Evolutionary conservation across 2,329 filamentous ascomycete genomes (phyloP).

Genomic region (Teratosphaeria zuluensis): DNA sequence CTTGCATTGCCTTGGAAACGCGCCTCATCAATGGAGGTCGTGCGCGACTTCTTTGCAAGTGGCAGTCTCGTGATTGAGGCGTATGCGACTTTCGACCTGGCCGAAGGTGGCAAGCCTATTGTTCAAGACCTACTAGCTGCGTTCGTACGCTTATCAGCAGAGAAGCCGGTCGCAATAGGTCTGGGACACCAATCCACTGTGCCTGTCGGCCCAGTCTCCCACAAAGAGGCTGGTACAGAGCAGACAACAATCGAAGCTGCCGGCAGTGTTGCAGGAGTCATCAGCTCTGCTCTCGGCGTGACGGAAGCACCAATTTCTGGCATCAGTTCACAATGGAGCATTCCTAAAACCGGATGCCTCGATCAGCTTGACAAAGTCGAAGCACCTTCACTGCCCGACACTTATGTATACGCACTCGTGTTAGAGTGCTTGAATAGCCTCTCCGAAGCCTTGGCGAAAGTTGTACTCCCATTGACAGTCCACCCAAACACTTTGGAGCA

Average conservation of each 20-base stretch:
- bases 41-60: constrained; percentile 76
- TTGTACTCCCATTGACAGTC: constrained; percentile 83
- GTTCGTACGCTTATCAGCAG: constrained; percentile 85
- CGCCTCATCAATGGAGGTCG: constrained; percentile 81
- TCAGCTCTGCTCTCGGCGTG: constrained; percentile 59
- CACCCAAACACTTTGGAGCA: constrained; percentile 35
- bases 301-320: constrained; percentile 59
- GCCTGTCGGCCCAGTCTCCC: constrained; percentile 52
- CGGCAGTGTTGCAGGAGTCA: constrained; percentile 77
- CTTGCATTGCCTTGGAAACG: constrained; percentile 71
- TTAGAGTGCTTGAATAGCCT: constrained; percentile 81
- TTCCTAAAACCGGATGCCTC: constrained; percentile 75
- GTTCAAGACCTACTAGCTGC: constrained; percentile 74
- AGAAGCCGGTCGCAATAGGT: constrained; percentile 82
- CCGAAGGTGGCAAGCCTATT: constrained; percentile 62
- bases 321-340: constrained; percentile 87
- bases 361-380: constrained; percentile 92
- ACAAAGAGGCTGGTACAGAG: constrained; percentile 54
- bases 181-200: constrained; percentile 81
- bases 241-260: constrained; percentile 77
- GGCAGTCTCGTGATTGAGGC: constrained; percentile 68
- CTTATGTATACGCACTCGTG: constrained; percentile 84
- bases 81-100: constrained; percentile 68
- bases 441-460: constrained; percentile 86
- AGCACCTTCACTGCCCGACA: constrained; percentile 73